Conservation (phyloP, 768 basidiomycete species). For the Pleurotus pulmonarius region DNA sequence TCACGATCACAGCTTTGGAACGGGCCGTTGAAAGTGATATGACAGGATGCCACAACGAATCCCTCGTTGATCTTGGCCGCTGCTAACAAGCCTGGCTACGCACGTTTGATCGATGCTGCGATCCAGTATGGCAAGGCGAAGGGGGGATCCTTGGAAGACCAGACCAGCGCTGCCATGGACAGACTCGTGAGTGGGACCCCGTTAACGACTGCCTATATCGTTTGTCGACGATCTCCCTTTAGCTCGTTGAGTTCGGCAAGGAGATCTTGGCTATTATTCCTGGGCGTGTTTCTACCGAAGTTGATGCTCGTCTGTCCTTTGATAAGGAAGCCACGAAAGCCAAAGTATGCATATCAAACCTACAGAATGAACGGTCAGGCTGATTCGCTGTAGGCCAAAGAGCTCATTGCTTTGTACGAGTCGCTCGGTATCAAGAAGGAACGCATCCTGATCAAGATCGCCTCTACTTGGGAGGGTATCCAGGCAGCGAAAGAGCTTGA, state of each 20-base stretch:
- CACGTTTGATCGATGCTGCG: slow-evolving; percentile 73
- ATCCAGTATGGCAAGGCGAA: slow-evolving; percentile 75
- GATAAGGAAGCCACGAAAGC: slow-evolving; percentile 90
- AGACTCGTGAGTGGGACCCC: slow-evolving; percentile 61
- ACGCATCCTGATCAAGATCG: slow-evolving; percentile 97
- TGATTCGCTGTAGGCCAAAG: slow-evolving; percentile 50
- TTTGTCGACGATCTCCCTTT: background rate
- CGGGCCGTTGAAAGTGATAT: background rate
- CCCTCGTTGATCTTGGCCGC: slow-evolving; percentile 96
- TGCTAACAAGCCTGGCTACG: slow-evolving; percentile 82
- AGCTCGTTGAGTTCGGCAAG: slow-evolving; percentile 98
- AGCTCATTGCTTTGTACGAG: slow-evolving; percentile 91
- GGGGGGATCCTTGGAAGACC: slow-evolving; percentile 70
- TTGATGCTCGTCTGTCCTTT: slow-evolving; percentile 96
- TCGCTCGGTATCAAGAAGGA: slow-evolving; percentile 90
- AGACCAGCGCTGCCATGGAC: slow-evolving; percentile 81
- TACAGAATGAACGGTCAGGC: too few relatives aligned
- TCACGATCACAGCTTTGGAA: too few relatives aligned
- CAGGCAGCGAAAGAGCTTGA: slow-evolving; percentile 97
- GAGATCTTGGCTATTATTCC: slow-evolving; percentile 95
- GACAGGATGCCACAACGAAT: slow-evolving; percentile 97
- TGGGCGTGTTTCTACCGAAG: slow-evolving; percentile 98
- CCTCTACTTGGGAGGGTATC: slow-evolving; percentile 99
- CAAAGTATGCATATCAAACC: slow-evolving; percentile 46
- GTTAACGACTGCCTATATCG: too few relatives aligned